phyloP scores from a whole-genome alignment of 768 basidiomycete species.

The Pleurotus sapidus region DNA sequence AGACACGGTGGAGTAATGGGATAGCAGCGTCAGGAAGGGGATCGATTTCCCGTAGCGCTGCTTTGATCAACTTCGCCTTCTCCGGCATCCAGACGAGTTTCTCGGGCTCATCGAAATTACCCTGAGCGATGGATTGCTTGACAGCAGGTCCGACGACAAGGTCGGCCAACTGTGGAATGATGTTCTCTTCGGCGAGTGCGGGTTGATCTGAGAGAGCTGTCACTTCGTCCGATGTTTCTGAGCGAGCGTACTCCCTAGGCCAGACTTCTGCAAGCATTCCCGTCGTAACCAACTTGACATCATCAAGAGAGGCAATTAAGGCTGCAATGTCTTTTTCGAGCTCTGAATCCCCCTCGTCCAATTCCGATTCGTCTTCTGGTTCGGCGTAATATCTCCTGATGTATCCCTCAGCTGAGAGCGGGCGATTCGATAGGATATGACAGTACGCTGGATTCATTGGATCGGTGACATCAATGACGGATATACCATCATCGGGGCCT shows the following conservation, averaged over 20 bases:
- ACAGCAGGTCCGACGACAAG: slow-evolving; percentile 24
- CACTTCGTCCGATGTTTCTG: background rate
- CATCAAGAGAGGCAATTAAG: slow-evolving; percentile 1
- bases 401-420: slow-evolving; percentile 6
- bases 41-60: slow-evolving; percentile 13
- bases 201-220: background rate
- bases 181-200: background rate
- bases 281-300: slow-evolving; percentile 2
- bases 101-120: slow-evolving; percentile 21
- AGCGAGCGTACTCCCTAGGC: slow-evolving; percentile 2
- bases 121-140: slow-evolving; percentile 17
- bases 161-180: slow-evolving; percentile 23
- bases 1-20: slow-evolving; percentile 17
- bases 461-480: slow-evolving; percentile 30
- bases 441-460: slow-evolving; percentile 24
- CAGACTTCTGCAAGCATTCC: slow-evolving; percentile 2
- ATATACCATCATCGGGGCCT: slow-evolving; percentile 34
- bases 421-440: slow-evolving; percentile 13
- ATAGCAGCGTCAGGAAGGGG: slow-evolving; percentile 25
- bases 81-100: slow-evolving; percentile 25
- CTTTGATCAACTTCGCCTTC: slow-evolving; percentile 18
- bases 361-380: background rate
- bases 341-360: background rate
- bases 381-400: slow-evolving; percentile 3
- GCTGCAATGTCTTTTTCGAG: background rate